Evolutionary conservation across 1,139 yeast genomes (phyloP), one percentile per base, ranked within the genome.

Genomic region (Yamadazyma epiphylla): DNA sequence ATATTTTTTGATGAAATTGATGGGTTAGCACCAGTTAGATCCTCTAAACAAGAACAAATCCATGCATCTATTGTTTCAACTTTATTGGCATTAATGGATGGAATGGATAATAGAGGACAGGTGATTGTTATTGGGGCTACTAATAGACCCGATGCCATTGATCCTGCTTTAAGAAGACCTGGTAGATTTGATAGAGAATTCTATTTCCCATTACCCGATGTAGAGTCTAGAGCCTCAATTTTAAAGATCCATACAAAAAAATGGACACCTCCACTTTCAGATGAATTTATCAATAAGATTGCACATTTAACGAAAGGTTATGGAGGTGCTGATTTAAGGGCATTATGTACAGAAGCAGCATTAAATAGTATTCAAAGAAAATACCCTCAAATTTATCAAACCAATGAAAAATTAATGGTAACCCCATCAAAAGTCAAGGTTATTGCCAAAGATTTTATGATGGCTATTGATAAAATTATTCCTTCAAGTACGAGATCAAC

Each of bases 121-220:
- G 97, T 94, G 13, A 89, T 94, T 39, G 96, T 94, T 2, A 88
- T 94, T 46, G 98, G 98, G 35, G 98, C 98, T 1, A 94, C 99
- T 0, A 94, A 94, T 58, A 70, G 99, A 46, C 99, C 98, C 0
- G 98, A 94, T 56, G 86, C 97, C 0, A 83, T 94, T 12, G 99
- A 94, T 59, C 96, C 98, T 0, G 98, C 98, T 0, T 68, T 94
- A 38, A 75, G 99, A 54, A 75, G 99, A 47, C 98, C 98, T 0
- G 99, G 99, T 1, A 74, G 99, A 53, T 94, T 94, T 51, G 99
- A 94, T 51, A 74, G 98, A 38, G 99, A 94, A 53, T 91, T 94
- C 49, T 88, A 86, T 55, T 91, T 91, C 67, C 95, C 98, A 3
- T 64, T 91, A 31, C 99, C 99, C 1, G 95, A 87, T 49, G 49